Base-by-base conservation (phyloP, 2,329 filamentous ascomycete species). In the Claviceps sp. region DNA sequence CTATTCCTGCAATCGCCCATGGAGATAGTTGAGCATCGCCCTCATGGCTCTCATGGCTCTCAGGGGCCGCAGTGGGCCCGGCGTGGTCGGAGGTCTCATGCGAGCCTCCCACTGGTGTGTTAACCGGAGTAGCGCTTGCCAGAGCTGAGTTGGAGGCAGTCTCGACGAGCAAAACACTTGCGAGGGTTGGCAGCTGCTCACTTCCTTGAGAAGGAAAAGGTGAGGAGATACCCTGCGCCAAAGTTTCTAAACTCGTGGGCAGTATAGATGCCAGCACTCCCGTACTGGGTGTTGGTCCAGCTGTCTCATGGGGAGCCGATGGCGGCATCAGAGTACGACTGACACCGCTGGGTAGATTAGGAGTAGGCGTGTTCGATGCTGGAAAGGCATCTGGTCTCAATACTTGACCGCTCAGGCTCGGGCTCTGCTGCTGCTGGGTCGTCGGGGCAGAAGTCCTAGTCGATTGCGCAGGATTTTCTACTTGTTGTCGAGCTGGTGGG, bases 1-100 rank as follows among this genome's bases (percentile, higher is more conserved):
- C 71, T 41, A 76, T 72, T 9, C 73, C 77, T 1, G 74, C 74
- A 44, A 81, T 68, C 5, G 72, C 71, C 5, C 59, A 60, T 3
- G 58, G 62, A 5, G 62, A 48, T 16, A 55, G 44, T 2, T 36
- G 38, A 20, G n/a, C 34, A 34, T 41, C 26, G 16, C 47, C 37
- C 8, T 43, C 26, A 11, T 38, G 13, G 20, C 52, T 38, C 8
- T 43, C 26, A 11, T 38, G 13, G 20, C 52, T 38, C n/a, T 48
- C 30, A 22, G 22, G 24, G 30, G n/a, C 18, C n/a, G 43, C 45
- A 6, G 34, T 48, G 7, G 50, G 46, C 8, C 45, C 37, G 9
- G 18, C 40, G n/a, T 46, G 44, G 11, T 38, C 50, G 2, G 50
- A 9, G 50, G 14, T 14, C n/a, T 24, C 26, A 24, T 24, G 36